Evolutionary conservation across 305 asterid species (phyloP), one percentile per base, ranked within the genome.

Genomic region (Plantago rigida): DNA sequence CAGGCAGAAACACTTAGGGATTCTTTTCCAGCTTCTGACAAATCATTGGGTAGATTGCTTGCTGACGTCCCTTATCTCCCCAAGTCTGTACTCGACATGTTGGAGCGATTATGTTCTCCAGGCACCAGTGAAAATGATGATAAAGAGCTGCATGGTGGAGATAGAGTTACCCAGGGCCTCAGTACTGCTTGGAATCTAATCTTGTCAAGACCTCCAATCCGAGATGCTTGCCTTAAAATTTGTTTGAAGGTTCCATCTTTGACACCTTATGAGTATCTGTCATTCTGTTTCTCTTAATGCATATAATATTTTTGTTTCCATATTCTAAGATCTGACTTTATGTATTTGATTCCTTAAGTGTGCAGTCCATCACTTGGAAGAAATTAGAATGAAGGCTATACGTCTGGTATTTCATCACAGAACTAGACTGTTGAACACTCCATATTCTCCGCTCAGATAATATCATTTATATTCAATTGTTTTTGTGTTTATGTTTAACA

Each of bases 351-450:
- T 56, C 69, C 60, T 59, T 28, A 44, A 92, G 99, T 84, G 97
- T 71, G 79, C 99, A 47, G 86, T 77, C 71, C 99, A 92, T 82
- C 87, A 78, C 74, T 71, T 81, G 75, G 97, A 89, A 73, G 97
- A 92, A 83, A 97, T 92, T 76, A 93, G 95, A 60, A 89, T 85
- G 89, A 92, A 92, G 89, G 97, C 99, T 71, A 83, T 92, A 74
- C 96, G 99, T 68, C 84, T 92, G 99, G 99, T 92, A 86, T 44
- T 44, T 58, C 65, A 47, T 26, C 66, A 9, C 60, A 22, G 47
- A 64, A 65, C 67, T 73, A 63, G 22, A 70, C 55, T 69, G 39
- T 4, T 31, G 6, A 31, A 31, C 7, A 28, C 9, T 22, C 26
- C 64, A 46, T 51, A 52, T 66, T 56, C 13, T 60, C 58, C 58